Conservation (phyloP, 2,329 filamentous ascomycete species). For the Sporothrix pseudoabietina region DNA sequence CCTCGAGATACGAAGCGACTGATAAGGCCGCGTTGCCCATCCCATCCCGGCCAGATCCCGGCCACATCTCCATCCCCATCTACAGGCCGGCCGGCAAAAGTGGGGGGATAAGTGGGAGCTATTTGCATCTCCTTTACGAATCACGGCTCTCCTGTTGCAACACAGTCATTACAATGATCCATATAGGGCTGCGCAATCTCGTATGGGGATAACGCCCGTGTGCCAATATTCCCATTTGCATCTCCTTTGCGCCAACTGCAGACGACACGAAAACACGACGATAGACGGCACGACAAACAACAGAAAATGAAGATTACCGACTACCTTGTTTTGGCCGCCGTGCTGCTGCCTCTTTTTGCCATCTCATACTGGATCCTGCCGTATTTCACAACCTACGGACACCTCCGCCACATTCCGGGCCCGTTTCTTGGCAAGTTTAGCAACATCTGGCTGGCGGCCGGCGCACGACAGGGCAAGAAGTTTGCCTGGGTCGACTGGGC, state of each 20-base stretch:
- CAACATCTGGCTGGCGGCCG: constrained; percentile 31
- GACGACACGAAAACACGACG: neutral
- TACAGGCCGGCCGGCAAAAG: constrained; percentile 15
- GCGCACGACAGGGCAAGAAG: constrained; percentile 29
- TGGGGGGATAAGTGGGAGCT: constrained; percentile 28
- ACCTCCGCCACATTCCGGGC: constrained; percentile 30
- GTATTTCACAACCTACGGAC: constrained; percentile 31
- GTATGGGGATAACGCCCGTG: neutral
- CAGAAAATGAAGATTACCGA: constrained; percentile 27
- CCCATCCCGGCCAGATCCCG: too few relatives aligned
- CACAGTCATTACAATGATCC: neutral
- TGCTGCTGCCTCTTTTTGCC: constrained; percentile 1
- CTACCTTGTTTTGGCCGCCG: constrained; percentile 28
- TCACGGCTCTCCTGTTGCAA: neutral
- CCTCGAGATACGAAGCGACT: neutral
- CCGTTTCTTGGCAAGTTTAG: constrained; percentile 32
- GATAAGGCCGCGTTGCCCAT: neutral
- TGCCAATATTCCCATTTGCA: neutral
- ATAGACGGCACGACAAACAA: neutral
- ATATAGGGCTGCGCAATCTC: constrained; percentile 1
- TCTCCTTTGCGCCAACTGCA: neutral
- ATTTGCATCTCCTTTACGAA: neutral
- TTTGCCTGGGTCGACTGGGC: constrained; percentile 31
- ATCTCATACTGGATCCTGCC: constrained; percentile 31
- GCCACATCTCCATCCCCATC: neutral